Conservation (phyloP, 495 filamentous ascomycete genomes). For the Oleoguttula mirabilis region DNA sequence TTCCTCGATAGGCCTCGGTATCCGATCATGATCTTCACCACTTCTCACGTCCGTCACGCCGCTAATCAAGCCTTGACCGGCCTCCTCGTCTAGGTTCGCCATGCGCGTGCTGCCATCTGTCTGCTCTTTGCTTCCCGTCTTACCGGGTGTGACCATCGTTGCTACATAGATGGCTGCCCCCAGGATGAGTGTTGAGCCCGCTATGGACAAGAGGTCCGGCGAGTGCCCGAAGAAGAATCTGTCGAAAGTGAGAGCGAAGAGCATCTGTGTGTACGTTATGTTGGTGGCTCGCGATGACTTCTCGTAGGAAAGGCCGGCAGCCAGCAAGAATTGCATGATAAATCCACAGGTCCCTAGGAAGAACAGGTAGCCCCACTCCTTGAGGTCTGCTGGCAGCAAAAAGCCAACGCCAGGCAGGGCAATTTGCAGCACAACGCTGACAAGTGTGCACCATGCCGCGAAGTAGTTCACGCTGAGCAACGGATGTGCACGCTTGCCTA, state of each 20-base stretch:
- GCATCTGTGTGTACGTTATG: conserved; percentile 86
- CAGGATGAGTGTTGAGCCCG: conserved; percentile 68
- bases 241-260: conserved; percentile 80
- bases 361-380: conserved; percentile 61
- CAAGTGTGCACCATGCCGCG: conserved; percentile 52
- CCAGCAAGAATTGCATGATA: conserved; percentile 78
- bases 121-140: conserved; percentile 11
- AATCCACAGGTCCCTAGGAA: conserved; percentile 68
- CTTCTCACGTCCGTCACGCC: conserved; percentile 30
- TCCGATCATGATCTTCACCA: conserved; percentile 5
- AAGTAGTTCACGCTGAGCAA: conserved; percentile 85
- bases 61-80: conserved; percentile 23
- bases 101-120: conserved; percentile 5
- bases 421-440: conserved; percentile 49
- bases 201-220: conserved; percentile 52
- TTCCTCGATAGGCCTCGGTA: conserved; percentile 15
- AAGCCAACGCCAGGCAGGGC: conserved; percentile 43
- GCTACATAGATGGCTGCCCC: conserved; percentile 72
- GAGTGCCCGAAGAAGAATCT: conserved; percentile 61
- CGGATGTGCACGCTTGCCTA: conserved; percentile 72
- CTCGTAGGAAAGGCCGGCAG: conserved; percentile 59
- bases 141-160: conserved; percentile 32
- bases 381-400: conserved; percentile 44
- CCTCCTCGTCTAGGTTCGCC: conserved; percentile 13
- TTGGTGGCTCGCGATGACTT: conserved; percentile 57